phyloP scores from a whole-genome alignment of 2,329 filamentous ascomycete species.

The Xenosphaeropsis pyriputrescens region DNA sequence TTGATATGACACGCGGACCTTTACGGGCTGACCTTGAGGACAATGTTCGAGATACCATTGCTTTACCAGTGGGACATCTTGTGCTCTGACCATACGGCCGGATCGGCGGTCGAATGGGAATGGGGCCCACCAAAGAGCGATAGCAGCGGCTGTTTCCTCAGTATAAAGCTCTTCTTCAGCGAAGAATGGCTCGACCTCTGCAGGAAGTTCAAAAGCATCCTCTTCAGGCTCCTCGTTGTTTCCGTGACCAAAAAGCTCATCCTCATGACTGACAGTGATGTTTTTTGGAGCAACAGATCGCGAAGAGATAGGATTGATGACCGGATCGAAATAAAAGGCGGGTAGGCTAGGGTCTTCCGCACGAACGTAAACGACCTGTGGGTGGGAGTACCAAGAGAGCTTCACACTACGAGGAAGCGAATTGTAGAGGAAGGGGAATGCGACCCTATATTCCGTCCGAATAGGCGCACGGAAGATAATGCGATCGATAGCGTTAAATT shows the following conservation, averaged over 20 bases:
- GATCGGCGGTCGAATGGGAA: conserved; percentile 91
- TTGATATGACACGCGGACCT: conserved; percentile 95
- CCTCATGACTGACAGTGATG: conserved; percentile 80
- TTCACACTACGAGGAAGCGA: conserved; percentile 89
- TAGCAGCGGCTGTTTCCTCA: conserved; percentile 77
- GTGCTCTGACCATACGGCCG: conserved; percentile 88
- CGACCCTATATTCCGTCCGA: conserved; percentile 88
- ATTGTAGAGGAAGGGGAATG: conserved; percentile 92
- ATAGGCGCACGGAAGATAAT: conserved; percentile 97
- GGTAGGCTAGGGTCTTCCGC: conserved; percentile 81
- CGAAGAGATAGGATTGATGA: conserved; percentile 94
- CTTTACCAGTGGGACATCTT: conserved; percentile 93
- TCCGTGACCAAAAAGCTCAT: conserved; percentile 76
- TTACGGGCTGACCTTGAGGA: conserved; percentile 80
- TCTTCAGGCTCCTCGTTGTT: conserved; percentile 57
- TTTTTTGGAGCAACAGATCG: conserved; percentile 90
- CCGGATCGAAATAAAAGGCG: conserved; percentile 95
- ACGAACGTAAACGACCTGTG: conserved; percentile 81
- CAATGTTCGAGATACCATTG: conserved; percentile 98
- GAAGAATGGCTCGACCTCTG: conserved; percentile 73
- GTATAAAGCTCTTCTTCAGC: conserved; percentile 81
- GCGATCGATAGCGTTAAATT: conserved; percentile 98
- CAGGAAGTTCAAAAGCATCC: conserved; percentile 74
- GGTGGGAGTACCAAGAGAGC: conserved; percentile 84
- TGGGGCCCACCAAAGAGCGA: conserved; percentile 95